A percentile compares a stretch with the other conserved stretches of the same genome.
These are phyloP conservation scores for Rubus idaeus DNA, from an alignment of 306 rosid species.

Conservation along the genomic window DNA sequence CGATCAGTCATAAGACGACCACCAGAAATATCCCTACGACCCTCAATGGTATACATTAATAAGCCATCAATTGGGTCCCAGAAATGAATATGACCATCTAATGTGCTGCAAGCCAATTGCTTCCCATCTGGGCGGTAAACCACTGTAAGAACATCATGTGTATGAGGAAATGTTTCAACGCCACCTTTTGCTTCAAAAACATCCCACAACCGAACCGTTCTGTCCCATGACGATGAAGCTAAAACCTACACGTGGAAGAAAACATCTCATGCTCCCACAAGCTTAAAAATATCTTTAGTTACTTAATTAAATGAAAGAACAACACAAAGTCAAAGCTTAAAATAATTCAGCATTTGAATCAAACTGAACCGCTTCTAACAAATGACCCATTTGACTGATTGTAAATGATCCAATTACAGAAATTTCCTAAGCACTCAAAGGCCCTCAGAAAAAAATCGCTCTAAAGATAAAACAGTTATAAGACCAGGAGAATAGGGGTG, in stretches of 20 bases:
- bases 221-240: slow-evolving; percentile 97
- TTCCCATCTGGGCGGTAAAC: slow-evolving; percentile 95
- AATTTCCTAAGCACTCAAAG: neutral
- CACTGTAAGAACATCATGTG: slow-evolving; percentile 85
- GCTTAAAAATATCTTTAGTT: neutral
- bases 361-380: neutral
- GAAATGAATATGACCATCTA: slow-evolving; percentile 94
- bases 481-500: neutral
- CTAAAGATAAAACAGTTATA: neutral
- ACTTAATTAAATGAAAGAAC: neutral
- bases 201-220: slow-evolving; percentile 90
- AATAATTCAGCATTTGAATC: neutral
- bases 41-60: slow-evolving; percentile 85
- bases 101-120: slow-evolving; percentile 93
- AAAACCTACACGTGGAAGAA: slow-evolving; percentile 53
- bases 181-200: slow-evolving; percentile 88
- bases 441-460: neutral
- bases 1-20: slow-evolving; percentile 95
- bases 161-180: slow-evolving; percentile 81
- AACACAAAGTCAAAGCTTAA: neutral
- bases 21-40: slow-evolving; percentile 88
- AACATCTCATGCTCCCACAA: slow-evolving; percentile 16
- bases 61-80: slow-evolving; percentile 95
- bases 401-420: neutral
- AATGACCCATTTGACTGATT: neutral